Evolutionary conservation across 2,329 filamentous ascomycete species (phyloP).

Genomic region (Diplocarpon rosae): DNA sequence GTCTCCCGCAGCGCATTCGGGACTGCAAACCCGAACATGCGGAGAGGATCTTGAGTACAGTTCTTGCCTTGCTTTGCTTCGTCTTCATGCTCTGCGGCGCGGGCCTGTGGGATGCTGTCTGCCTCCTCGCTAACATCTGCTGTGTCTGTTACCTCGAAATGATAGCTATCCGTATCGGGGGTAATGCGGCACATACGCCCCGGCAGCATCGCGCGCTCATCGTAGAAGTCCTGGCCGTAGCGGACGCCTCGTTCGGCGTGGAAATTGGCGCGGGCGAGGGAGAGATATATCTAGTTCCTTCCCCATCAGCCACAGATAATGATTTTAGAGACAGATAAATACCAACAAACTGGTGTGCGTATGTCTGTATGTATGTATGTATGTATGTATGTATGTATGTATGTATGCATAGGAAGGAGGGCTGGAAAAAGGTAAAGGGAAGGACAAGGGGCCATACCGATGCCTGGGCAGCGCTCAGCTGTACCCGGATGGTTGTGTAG

Average conservation of each 20-base stretch:
- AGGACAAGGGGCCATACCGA: conserved; percentile 29
- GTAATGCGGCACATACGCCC: conserved; percentile 33
- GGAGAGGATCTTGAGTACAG: conserved; percentile 39
- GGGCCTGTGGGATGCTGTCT: conserved; percentile 27
- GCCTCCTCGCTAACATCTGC: background rate
- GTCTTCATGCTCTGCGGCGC: background rate
- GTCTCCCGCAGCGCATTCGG: background rate
- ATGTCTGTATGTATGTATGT: too few relatives aligned
- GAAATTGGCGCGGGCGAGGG: conserved; percentile 65
- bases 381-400: background rate
- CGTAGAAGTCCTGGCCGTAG: conserved; percentile 62
- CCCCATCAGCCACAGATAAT: too few relatives aligned
- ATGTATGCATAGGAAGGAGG: background rate
- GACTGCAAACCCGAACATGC: conserved; percentile 38
- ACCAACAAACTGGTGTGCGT: too few relatives aligned
- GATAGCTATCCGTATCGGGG: background rate
- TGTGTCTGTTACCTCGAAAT: background rate
- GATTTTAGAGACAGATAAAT: too few relatives aligned
- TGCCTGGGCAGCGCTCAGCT: conserved; percentile 43
- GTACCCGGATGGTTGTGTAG: conserved; percentile 48
- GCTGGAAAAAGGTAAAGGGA: background rate
- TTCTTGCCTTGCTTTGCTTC: background rate
- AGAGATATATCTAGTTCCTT: conserved; percentile 16
- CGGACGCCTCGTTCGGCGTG: conserved; percentile 48
- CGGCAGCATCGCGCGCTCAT: conserved; percentile 58